Conservation (phyloP, 192 early-diverging fungal species). For the Coemansia sp. region DNA sequence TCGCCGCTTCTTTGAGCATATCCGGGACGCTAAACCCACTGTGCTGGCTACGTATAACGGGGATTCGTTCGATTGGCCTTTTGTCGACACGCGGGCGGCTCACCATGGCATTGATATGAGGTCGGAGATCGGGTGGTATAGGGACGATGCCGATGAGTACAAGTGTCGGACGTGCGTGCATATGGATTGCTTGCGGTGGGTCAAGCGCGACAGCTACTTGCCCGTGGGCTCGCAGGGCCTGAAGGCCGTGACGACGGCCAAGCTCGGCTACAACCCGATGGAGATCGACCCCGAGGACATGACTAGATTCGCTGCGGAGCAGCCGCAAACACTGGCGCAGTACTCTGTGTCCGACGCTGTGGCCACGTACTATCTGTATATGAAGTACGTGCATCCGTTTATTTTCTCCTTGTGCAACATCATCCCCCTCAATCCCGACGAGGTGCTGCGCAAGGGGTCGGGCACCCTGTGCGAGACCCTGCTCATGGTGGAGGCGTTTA, state of each 20-base stretch:
- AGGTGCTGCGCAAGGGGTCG: constrained; percentile 92
- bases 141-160: constrained; percentile 82
- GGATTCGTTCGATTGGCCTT: constrained; percentile 99
- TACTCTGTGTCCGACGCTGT: constrained; percentile 99
- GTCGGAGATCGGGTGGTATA: constrained; percentile 84
- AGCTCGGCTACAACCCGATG: constrained; percentile 96
- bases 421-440: constrained; percentile 96
- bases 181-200: constrained; percentile 98
- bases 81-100: constrained; percentile 81
- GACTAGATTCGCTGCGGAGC: constrained; percentile 88
- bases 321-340: constrained; percentile 91
- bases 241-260: constrained; percentile 94
- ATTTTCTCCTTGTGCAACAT: constrained; percentile 99
- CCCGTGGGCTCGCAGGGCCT: constrained; percentile 96
- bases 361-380: constrained; percentile 98
- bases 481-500: constrained; percentile 93
- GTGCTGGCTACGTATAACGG: constrained; percentile 98
- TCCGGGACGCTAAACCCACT: constrained; percentile 76
- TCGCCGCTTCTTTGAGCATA: constrained; percentile 88
- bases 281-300: constrained; percentile 99
- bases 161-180: constrained; percentile 82
- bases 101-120: constrained; percentile 84
- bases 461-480: constrained; percentile 96
- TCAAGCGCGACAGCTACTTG: constrained; percentile 96
- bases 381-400: constrained; percentile 99